Evolutionary conservation across 352 stramenopile species (phyloP).

Genomic region (Pythium sp.): DNA sequence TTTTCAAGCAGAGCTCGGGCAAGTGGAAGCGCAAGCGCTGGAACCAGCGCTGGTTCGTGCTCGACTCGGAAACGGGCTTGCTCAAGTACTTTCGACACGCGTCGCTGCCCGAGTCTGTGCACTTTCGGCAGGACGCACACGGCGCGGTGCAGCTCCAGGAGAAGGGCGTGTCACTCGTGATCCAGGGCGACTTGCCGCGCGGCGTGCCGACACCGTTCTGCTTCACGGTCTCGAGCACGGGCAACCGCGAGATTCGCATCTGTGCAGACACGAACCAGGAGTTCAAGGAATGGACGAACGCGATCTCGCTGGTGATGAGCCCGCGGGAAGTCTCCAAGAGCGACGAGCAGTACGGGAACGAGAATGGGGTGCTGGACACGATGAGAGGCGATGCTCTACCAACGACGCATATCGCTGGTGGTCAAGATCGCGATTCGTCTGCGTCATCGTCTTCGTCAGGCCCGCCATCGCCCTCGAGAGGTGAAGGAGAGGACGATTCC

Average conservation of each 20-base stretch:
- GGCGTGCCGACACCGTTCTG: slow-evolving; percentile 80
- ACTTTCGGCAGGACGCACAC: slow-evolving; percentile 57
- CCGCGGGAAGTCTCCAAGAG: slow-evolving; percentile 21
- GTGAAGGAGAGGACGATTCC: slow-evolving; percentile 12
- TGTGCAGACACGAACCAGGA: slow-evolving; percentile 70
- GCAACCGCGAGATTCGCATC: slow-evolving; percentile 41
- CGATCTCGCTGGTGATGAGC: slow-evolving; percentile 66
- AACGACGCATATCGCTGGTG: neutral
- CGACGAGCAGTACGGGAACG: neutral
- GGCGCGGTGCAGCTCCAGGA: slow-evolving; percentile 48
- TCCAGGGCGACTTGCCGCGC: slow-evolving; percentile 64
- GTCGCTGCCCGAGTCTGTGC: slow-evolving; percentile 47
- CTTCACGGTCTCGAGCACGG: slow-evolving; percentile 54
- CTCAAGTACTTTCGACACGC: slow-evolving; percentile 77
- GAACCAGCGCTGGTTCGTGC: slow-evolving; percentile 82
- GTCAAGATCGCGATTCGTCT: slow-evolving; percentile 2
- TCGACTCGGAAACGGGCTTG: slow-evolving; percentile 58
- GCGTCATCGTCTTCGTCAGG: slow-evolving; percentile 16
- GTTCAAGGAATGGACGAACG: slow-evolving; percentile 73
- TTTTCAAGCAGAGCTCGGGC: slow-evolving; percentile 77
- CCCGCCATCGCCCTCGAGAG: slow-evolving; percentile 14
- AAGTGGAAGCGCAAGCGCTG: slow-evolving; percentile 80
- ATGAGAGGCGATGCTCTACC: neutral
- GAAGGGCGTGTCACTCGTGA: slow-evolving; percentile 51
- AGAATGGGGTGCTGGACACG: neutral